Base-by-base conservation (phyloP, 2,329 filamentous ascomycete species). In the Nemania bipapillata region DNA sequence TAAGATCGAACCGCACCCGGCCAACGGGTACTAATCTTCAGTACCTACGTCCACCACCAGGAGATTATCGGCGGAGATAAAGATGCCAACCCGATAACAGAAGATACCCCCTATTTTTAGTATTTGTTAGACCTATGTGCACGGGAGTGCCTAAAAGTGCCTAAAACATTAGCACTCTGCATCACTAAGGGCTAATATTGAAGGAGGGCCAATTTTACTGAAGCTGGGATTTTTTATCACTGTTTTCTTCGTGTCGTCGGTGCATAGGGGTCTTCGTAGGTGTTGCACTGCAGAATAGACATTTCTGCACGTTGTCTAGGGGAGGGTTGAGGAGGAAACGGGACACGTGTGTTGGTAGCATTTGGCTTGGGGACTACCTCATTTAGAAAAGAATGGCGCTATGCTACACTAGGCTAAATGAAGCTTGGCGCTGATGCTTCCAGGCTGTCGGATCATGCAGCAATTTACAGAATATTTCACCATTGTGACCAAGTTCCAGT, bases 11-110 rank as follows among this genome's bases (percentile, higher is more conserved):
- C 40, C 40, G 40, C 15, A 3, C 40, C 40, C 37, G 37, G 37
- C 37, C 15, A 45, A 12, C 11, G 40, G 15, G 11, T 5, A 12
- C 37, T 40, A 40, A 40, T 17, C 40, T n/a, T 9, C 9, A 32
- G 30, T 32, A 17, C n/a, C 17, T 45, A 15, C 40, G 15, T 45
- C 12, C 15, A 3, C 15, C 12, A n/a, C 8, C 5, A 55, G 54
- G 35, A 57, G 54, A 57, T 57, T 42, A 30, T 20, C 24, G 37
- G 54, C 54, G 55, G 55, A 58, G 55, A 58, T 58, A 58, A 32
- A 58, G 26, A 22, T 5, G 7, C 37, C 22, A 47, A 40, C 5
- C 37, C 40, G 37, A 57, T 45, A 4, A 32, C 30, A 32, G 9
- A 32, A 32, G 4, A 32, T 32, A 32, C 4, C 30, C 30, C 30